phyloP scores from a whole-genome alignment of 306 rosid species.

The Hippophae rhamnoides region DNA sequence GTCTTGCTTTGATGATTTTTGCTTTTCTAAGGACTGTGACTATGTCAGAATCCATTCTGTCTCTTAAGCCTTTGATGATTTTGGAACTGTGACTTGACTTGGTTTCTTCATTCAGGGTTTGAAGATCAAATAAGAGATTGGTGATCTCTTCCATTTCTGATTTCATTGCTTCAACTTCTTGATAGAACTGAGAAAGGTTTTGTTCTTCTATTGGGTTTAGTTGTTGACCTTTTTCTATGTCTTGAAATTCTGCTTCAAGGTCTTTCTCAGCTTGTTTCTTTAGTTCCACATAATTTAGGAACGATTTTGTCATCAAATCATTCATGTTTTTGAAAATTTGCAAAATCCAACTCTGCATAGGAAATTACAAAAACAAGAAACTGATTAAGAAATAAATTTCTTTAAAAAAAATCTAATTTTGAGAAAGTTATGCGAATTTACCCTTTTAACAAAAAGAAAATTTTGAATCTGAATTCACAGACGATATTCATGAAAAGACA shows the following conservation, averaged over 20 bases:
- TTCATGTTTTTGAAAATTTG: slow-evolving; percentile 54
- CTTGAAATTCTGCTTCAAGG: slow-evolving; percentile 33
- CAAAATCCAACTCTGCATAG: slow-evolving; percentile 32
- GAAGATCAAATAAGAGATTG: slow-evolving; percentile 82
- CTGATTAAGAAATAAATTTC: too few relatives aligned
- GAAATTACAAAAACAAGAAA: not conserved
- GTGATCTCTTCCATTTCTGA: slow-evolving; percentile 80
- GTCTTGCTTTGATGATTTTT: slow-evolving; percentile 41
- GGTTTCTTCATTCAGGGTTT: slow-evolving; percentile 59
- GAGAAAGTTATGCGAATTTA: too few relatives aligned
- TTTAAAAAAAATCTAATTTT: too few relatives aligned
- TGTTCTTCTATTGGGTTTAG: slow-evolving; percentile 54
- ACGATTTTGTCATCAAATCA: slow-evolving; percentile 86
- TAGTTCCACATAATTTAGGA: slow-evolving; percentile 82
- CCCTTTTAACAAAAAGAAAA: too few relatives aligned
- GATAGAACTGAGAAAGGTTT: slow-evolving; percentile 65
- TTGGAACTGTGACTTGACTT: slow-evolving; percentile 77
- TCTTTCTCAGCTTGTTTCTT: slow-evolving; percentile 69
- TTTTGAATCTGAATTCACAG: too few relatives aligned
- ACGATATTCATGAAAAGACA: too few relatives aligned
- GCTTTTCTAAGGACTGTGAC: slow-evolving; percentile 70
- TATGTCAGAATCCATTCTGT: slow-evolving; percentile 69
- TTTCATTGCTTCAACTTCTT: slow-evolving; percentile 54
- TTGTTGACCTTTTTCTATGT: slow-evolving; percentile 46
- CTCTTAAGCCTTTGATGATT: slow-evolving; percentile 73